phyloP scores from a whole-genome alignment of 2,329 filamentous ascomycete species.

The Aquanectria penicillioides region DNA sequence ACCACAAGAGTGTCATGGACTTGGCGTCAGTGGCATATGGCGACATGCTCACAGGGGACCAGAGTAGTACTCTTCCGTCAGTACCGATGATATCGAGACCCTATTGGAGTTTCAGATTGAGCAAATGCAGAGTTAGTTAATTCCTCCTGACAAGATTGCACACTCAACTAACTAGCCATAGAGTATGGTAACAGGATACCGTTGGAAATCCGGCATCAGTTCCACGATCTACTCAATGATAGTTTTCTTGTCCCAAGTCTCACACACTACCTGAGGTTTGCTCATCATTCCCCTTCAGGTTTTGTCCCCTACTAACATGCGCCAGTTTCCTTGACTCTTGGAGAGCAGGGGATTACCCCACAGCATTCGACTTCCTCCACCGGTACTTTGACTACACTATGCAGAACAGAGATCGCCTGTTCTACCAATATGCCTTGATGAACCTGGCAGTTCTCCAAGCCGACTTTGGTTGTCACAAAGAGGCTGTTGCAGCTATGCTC shows the following conservation, averaged over 20 bases:
- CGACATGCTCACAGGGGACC: constrained; percentile 59
- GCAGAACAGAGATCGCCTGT: constrained; percentile 82
- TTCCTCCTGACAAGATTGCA: background rate
- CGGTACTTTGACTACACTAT: constrained; percentile 98
- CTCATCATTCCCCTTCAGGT: background rate
- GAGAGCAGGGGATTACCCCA: constrained; percentile 89
- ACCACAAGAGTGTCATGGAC: constrained; percentile 53
- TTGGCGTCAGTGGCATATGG: constrained; percentile 62
- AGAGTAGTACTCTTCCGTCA: constrained; percentile 61
- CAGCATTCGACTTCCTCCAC: constrained; percentile 90
- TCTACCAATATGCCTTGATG: constrained; percentile 94
- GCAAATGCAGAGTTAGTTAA: constrained; percentile 78
- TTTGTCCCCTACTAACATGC: constrained; percentile 20
- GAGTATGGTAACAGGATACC: constrained; percentile 83
- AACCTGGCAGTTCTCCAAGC: constrained; percentile 94
- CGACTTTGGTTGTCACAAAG: constrained; percentile 90
- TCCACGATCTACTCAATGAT: constrained; percentile 74
- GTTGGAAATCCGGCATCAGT: constrained; percentile 74
- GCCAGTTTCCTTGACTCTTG: constrained; percentile 87
- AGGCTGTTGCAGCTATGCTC: constrained; percentile 93
- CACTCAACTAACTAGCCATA: constrained; percentile 45
- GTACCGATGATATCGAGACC: constrained; percentile 81
- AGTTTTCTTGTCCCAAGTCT: constrained; percentile 76
- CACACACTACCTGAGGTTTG: constrained; percentile 77
- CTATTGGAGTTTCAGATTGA: constrained; percentile 90